phyloP scores from a whole-genome alignment of 2,329 filamentous ascomycete species.

The Diaporthe sp. region DNA sequence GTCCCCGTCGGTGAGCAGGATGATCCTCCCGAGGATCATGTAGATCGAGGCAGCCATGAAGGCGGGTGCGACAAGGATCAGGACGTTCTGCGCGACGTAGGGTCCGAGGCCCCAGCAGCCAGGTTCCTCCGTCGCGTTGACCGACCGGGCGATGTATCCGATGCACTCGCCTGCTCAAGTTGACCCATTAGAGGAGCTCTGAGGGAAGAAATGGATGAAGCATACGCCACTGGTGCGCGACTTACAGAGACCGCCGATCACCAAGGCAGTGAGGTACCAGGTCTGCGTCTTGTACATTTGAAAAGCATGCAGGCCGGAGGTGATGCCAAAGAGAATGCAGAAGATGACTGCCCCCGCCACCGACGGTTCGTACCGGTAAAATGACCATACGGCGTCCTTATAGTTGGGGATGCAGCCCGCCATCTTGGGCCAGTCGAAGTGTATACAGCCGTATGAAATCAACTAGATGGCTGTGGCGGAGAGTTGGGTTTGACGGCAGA shows the following conservation, averaged over 20 bases:
- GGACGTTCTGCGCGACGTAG: slow-evolving; percentile 56
- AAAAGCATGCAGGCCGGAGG: not conserved
- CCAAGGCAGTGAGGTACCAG: not conserved
- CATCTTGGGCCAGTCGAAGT: not conserved
- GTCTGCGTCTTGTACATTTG: not conserved
- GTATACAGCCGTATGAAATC: not conserved
- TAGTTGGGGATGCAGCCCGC: not conserved
- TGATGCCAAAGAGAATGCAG: slow-evolving; percentile 2
- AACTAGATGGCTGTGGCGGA: fast-evolving
- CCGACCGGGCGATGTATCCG: slow-evolving; percentile 65
- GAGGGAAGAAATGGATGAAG: not conserved
- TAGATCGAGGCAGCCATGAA: slow-evolving; percentile 61
- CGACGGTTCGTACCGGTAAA: not conserved
- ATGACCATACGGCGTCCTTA: not conserved
- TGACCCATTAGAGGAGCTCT: not conserved
- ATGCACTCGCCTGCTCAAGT: slow-evolving; percentile 61
- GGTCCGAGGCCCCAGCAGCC: slow-evolving; percentile 52
- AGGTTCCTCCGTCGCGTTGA: slow-evolving; percentile 57
- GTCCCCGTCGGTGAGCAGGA: slow-evolving; percentile 55
- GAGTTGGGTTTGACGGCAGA: fast-evolving
- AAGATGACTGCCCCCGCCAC: not conserved
- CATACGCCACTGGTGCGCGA: not conserved
- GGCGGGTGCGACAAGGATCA: slow-evolving; percentile 58
- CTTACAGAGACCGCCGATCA: not conserved
- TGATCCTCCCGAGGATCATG: slow-evolving; percentile 60